Percentiles rank a stretch among this genome's conserved stretches.
These are phyloP conservation scores for Monosporascus sp. DNA, from an alignment of 2,329 filamentous ascomycete genomes.

Conservation along the genomic window DNA sequence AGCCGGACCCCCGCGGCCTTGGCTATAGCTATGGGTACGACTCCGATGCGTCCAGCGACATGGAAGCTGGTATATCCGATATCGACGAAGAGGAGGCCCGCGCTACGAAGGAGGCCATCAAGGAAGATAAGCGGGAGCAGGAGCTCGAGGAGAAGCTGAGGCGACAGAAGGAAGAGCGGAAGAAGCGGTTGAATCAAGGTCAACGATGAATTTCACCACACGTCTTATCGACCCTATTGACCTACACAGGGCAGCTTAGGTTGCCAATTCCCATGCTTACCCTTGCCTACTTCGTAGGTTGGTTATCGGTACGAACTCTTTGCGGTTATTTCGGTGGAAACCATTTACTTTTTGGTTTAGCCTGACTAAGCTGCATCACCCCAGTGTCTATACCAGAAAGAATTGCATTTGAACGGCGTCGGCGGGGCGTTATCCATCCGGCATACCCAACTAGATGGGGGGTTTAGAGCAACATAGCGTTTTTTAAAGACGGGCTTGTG, in stretches of 20 bases:
- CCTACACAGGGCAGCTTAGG: neutral
- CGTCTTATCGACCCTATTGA: neutral
- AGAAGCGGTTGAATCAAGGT: conserved; percentile 14
- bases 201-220: conserved; percentile 4
- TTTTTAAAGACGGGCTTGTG: too few relatives aligned
- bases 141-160: conserved; percentile 31
- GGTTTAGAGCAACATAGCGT: too few relatives aligned
- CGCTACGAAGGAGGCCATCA: conserved; percentile 57
- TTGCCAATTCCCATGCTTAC: neutral
- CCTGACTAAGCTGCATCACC: too few relatives aligned
- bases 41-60: conserved; percentile 66
- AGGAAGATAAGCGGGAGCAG: conserved; percentile 61
- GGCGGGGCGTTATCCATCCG: too few relatives aligned
- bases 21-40: conserved; percentile 45
- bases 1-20: conserved; percentile 30
- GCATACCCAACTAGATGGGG: too few relatives aligned
- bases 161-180: conserved; percentile 27
- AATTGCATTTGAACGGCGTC: too few relatives aligned
- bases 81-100: conserved; percentile 65
- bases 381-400: too few relatives aligned
- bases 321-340: too few relatives aligned
- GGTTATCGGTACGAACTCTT: too few relatives aligned
- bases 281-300: neutral
- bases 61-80: conserved; percentile 72
- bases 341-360: too few relatives aligned